A percentile compares a stretch with the other conserved stretches of the same genome.
Conservation (phyloP, 129 eudicot genomes). For the Dittrichia graveolens region DNA sequence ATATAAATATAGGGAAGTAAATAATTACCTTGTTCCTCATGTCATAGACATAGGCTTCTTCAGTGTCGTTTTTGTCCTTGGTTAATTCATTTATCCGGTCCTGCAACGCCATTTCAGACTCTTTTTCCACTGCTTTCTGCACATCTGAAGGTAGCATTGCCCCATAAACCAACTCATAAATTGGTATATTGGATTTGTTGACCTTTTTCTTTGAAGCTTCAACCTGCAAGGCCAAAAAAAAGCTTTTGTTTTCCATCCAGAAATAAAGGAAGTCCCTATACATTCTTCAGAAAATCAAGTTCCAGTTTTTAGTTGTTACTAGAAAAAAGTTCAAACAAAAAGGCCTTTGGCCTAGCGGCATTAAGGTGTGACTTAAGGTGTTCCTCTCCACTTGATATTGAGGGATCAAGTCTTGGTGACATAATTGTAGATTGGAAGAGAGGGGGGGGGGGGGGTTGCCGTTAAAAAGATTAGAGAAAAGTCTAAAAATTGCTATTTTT, state of each 20-base stretch:
- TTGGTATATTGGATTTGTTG: constrained; percentile 62
- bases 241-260: constrained; percentile 3
- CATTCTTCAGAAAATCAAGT: background rate
- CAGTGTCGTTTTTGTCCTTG: constrained; percentile 90
- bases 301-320: background rate
- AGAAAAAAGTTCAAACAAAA: too few relatives aligned
- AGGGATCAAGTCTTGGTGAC: too few relatives aligned
- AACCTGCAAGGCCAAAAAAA: constrained; percentile 42
- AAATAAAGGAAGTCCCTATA: background rate
- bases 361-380: too few relatives aligned
- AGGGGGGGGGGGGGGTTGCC: too few relatives aligned
- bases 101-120: constrained; percentile 97
- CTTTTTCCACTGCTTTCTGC: constrained; percentile 88
- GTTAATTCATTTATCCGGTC: constrained; percentile 97
- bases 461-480: too few relatives aligned
- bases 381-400: too few relatives aligned
- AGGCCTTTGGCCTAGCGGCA: too few relatives aligned
- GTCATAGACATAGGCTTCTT: constrained; percentile 91
- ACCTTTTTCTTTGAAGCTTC: constrained; percentile 91
- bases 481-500: background rate
- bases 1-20: background rate
- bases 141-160: constrained; percentile 67
- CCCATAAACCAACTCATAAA: constrained; percentile 69
- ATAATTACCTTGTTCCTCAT: constrained; percentile 86
- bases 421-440: too few relatives aligned